Percentiles rank a stretch among this genome's conserved stretches.
These are phyloP conservation scores for Oidiodendron maius DNA, from an alignment of 495 filamentous ascomycete species.

Conservation along the genomic window DNA sequence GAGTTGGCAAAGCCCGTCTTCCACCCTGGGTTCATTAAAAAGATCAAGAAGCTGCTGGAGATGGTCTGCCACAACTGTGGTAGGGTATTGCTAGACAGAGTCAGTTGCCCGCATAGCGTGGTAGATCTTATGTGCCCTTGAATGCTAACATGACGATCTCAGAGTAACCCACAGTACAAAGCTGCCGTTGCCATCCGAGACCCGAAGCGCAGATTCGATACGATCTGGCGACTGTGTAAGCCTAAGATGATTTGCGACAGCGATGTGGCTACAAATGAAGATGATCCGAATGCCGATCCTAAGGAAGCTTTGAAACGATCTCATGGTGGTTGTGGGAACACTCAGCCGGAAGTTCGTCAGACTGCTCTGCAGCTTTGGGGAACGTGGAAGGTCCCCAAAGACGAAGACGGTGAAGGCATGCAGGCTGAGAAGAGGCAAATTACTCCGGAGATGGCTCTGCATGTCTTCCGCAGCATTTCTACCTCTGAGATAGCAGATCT, in stretches of 20 bases:
- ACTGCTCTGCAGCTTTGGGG: constrained; percentile 77
- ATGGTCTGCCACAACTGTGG: constrained; percentile 97
- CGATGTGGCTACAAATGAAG: constrained; percentile 58
- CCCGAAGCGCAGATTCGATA: constrained; percentile 87
- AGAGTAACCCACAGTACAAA: constrained; percentile 79
- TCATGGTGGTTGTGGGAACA: constrained; percentile 92
- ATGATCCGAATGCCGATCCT: constrained; percentile 43
- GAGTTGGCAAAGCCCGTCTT: constrained; percentile 93
- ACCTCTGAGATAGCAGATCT: constrained; percentile 76
- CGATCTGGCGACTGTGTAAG: constrained; percentile 85
- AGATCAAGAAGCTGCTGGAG: constrained; percentile 97
- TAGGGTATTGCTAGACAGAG: constrained; percentile 89
- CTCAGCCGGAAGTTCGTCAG: constrained; percentile 78
- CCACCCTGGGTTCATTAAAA: constrained; percentile 92
- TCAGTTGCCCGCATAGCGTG: constrained; percentile 53
- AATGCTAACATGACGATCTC: constrained; percentile 57
- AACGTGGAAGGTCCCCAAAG: constrained; percentile 73
- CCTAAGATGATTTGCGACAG: constrained; percentile 76
- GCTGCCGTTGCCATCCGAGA: constrained; percentile 79
- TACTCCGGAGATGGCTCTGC: constrained; percentile 75
- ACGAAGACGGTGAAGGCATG: constrained; percentile 54
- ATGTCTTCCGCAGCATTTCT: constrained; percentile 78
- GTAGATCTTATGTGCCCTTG: constrained; percentile 39
- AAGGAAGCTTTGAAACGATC: constrained; percentile 38
- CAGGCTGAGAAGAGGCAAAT: constrained; percentile 79